A percentile compares a stretch with the other conserved stretches of the same genome.
Conservation (phyloP, 495 filamentous ascomycete species). For the Xylaria castorea region DNA sequence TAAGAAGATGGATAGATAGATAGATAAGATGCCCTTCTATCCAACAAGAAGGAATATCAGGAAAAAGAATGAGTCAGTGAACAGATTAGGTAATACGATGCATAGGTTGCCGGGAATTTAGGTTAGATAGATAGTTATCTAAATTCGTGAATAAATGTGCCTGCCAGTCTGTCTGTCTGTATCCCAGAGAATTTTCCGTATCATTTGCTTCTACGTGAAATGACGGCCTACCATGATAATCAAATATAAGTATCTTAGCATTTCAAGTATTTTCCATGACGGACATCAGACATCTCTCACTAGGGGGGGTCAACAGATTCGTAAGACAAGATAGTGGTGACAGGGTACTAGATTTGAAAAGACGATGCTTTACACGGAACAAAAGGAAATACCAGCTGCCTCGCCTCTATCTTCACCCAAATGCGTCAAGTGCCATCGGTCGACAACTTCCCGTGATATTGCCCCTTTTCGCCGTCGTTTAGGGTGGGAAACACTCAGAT, state of each 20-base stretch:
- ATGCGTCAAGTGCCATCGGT: conserved; percentile 9
- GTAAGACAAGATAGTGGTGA: not conserved
- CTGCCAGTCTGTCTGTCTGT: not conserved
- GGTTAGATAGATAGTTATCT: not conserved
- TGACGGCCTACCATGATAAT: not conserved
- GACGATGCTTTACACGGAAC: conserved; percentile 20
- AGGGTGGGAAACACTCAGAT: conserved; percentile 14
- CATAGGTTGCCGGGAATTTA: not conserved
- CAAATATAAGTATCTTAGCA: not conserved
- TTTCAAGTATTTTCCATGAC: not conserved
- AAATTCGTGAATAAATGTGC: not conserved
- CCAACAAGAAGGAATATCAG: not conserved
- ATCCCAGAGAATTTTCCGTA: not conserved
- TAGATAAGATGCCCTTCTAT: not conserved
- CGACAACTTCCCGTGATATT: not conserved
- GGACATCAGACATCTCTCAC: not conserved
- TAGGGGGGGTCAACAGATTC: not conserved
- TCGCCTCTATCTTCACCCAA: conserved; percentile 25
- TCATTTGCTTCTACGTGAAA: not conserved
- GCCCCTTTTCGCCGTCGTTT: not conserved
- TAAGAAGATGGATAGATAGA: too few species aligned
- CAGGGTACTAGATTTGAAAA: conserved; percentile 16
- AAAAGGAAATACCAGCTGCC: conserved; percentile 21
- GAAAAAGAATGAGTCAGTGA: not conserved
- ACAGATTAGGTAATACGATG: not conserved